These are phyloP conservation scores for Yamadazyma endophytica DNA, from an alignment of 805 yeast genomes.

Conservation along the genomic window DNA sequence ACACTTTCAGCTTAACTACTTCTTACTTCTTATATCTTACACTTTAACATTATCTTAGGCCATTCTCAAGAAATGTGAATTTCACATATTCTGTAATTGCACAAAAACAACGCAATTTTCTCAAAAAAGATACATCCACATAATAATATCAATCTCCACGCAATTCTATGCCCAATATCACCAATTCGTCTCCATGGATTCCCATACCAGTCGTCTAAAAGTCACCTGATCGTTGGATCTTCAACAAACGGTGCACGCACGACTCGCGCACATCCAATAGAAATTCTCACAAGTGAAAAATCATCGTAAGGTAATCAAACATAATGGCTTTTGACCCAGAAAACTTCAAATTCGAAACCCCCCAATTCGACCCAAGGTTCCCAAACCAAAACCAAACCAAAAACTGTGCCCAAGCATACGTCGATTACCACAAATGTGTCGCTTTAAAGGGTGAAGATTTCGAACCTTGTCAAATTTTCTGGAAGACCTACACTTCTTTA, in stretches of 20 bases:
- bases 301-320: neutral
- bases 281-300: too few species aligned
- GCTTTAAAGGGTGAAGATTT: slow-evolving; percentile 97
- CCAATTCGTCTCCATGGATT: neutral
- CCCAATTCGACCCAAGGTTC: slow-evolving; percentile 82
- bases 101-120: too few species aligned
- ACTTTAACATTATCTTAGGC: too few species aligned
- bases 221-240: too few species aligned
- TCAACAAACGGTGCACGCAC: too few species aligned
- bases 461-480: slow-evolving; percentile 95
- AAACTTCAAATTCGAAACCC: slow-evolving; percentile 39
- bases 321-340: slow-evolving; percentile 36
- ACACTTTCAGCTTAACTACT: too few species aligned
- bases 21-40: too few species aligned
- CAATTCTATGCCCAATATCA: neutral
- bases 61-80: too few species aligned
- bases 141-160: slow-evolving; percentile 2
- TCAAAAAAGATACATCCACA: slow-evolving; percentile 5
- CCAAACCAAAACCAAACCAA: slow-evolving; percentile 97
- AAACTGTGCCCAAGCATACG: slow-evolving; percentile 97
- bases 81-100: too few species aligned
- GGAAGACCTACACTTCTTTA: slow-evolving; percentile 81
- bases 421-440: slow-evolving; percentile 97
- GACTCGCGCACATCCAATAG: too few species aligned
- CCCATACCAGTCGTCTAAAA: too few species aligned